These are phyloP conservation scores for Tetracladium marchalianum DNA, from an alignment of 495 filamentous ascomycete genomes.

Conservation along the genomic window DNA sequence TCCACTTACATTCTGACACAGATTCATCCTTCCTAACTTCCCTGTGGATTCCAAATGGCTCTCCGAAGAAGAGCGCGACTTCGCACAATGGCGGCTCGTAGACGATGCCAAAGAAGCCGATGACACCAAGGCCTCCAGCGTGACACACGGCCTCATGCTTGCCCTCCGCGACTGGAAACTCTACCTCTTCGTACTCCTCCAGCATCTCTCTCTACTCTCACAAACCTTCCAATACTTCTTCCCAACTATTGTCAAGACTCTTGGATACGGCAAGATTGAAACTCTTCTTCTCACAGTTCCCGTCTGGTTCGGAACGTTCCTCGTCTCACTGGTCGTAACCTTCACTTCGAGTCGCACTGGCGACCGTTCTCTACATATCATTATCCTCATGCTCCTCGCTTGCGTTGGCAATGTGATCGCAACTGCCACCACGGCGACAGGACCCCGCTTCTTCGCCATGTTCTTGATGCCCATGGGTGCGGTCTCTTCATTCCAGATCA, in stretches of 20 bases:
- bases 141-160: conserved; percentile 14
- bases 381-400: conserved; percentile 9
- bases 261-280: conserved; percentile 22
- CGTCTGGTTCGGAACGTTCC: conserved; percentile 12
- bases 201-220: conserved; percentile 15
- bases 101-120: conserved; percentile 10
- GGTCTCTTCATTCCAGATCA: conserved; percentile 37
- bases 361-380: conserved; percentile 9
- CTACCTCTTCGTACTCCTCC: conserved; percentile 15
- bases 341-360: conserved; percentile 8
- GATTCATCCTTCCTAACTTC: conserved; percentile 19
- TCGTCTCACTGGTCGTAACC: conserved; percentile 14
- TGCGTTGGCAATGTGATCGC: conserved; percentile 14
- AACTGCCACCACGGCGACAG: conserved; percentile 27
- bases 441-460: conserved; percentile 39
- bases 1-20: conserved; percentile 11
- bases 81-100: conserved; percentile 5
- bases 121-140: conserved; percentile 7
- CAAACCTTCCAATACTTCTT: conserved; percentile 22
- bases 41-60: conserved; percentile 18
- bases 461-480: conserved; percentile 41
- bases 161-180: conserved; percentile 7
- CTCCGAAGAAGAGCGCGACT: conserved; percentile 12
- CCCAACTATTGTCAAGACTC: conserved; percentile 20
- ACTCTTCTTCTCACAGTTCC: conserved; percentile 26